These are phyloP conservation scores for Botrytis fabae DNA, from an alignment of 2,329 filamentous ascomycete species.

Conservation along the genomic window DNA sequence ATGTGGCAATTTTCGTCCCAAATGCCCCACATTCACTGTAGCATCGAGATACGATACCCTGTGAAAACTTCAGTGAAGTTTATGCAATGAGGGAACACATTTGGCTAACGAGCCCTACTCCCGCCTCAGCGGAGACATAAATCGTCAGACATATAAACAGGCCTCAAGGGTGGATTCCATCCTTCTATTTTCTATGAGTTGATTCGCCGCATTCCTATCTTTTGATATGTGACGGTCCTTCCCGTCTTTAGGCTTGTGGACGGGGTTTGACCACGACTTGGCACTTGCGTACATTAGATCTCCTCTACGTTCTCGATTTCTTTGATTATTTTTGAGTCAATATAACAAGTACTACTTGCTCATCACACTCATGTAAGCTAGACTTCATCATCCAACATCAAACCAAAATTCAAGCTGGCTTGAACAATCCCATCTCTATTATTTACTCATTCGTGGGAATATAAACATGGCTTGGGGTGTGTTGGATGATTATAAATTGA, in stretches of 20 bases:
- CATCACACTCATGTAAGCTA: background rate
- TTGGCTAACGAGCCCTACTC: background rate
- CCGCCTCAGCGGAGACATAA: background rate
- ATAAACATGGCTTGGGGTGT: background rate
- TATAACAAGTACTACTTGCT: background rate
- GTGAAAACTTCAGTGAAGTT: background rate
- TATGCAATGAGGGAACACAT: background rate
- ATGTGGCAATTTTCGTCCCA: background rate
- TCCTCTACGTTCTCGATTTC: background rate
- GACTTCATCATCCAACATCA: background rate
- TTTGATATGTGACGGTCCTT: background rate
- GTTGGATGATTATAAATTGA: background rate
- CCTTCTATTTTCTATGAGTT: background rate
- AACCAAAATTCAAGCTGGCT: background rate
- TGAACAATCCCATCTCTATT: background rate
- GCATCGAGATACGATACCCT: background rate
- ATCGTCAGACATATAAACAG: background rate
- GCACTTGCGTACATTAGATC: background rate
- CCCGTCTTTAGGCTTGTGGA: background rate
- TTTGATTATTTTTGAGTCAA: background rate
- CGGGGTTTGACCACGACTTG: background rate
- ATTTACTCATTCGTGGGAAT: background rate
- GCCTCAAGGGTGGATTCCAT: background rate
- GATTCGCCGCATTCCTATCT: background rate
- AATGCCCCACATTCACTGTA: background rate